phyloP scores from a whole-genome alignment of 192 early-diverging fungal species.

The Umbelopsis ramanniana region DNA sequence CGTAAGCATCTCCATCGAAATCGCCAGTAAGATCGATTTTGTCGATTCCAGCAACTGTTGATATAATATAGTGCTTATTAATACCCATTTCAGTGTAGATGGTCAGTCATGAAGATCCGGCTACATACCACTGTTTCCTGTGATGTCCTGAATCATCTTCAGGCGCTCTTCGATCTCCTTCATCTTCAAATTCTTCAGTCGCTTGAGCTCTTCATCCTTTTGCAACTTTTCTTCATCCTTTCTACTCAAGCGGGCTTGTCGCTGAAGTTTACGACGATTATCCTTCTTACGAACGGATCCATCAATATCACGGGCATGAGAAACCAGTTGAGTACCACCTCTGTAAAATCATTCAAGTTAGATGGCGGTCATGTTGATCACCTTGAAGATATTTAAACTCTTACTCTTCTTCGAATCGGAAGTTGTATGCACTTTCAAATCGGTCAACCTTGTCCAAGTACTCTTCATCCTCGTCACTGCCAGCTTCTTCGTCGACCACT shows the following conservation, averaged over 20 bases:
- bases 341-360: conserved; percentile 28
- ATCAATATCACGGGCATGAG: conserved; percentile 83
- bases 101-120: neutral
- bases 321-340: conserved; percentile 67
- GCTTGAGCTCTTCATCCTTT: conserved; percentile 86
- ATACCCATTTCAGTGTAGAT: neutral
- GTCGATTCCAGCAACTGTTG: conserved; percentile 67
- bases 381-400: conserved; percentile 20
- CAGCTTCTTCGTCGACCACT: conserved; percentile 71
- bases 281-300: conserved; percentile 85
- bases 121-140: conserved; percentile 62
- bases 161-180: conserved; percentile 83
- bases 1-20: conserved; percentile 88
- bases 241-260: conserved; percentile 71
- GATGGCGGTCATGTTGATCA: conserved; percentile 6
- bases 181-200: conserved; percentile 91
- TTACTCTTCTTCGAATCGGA: conserved; percentile 90
- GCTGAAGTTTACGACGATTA: conserved; percentile 74
- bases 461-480: conserved; percentile 70
- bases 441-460: conserved; percentile 79
- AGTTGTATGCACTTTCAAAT: conserved; percentile 93
- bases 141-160: conserved; percentile 85
- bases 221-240: conserved; percentile 73
- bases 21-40: conserved; percentile 88
- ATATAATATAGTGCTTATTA: neutral